phyloP scores from a whole-genome alignment of 1,139 yeast genomes.

The Zygosaccharomyces sapae region DNA sequence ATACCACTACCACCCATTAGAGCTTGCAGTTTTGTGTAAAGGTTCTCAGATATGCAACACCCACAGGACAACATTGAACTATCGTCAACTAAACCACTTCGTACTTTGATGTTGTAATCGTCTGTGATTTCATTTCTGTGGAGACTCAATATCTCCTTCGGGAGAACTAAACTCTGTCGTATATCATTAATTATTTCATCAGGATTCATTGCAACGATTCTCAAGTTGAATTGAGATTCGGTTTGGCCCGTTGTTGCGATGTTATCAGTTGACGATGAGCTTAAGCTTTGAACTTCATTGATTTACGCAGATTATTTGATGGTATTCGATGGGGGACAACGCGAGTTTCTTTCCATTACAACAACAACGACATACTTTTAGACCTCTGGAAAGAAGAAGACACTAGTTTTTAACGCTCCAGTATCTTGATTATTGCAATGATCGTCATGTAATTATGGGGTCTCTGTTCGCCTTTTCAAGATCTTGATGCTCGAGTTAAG shows the following conservation, averaged over 20 bases:
- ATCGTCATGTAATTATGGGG: too few relatives aligned
- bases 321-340: too few relatives aligned
- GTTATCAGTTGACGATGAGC: neutral
- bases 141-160: slow-evolving; percentile 21
- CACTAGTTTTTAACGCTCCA: too few relatives aligned
- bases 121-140: slow-evolving; percentile 11
- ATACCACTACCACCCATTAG: slow-evolving; percentile 9
- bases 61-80: slow-evolving; percentile 64
- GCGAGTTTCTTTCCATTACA: too few relatives aligned
- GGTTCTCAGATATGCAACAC: slow-evolving; percentile 58
- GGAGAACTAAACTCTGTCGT: slow-evolving; percentile 28
- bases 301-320: neutral
- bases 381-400: too few relatives aligned
- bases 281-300: neutral
- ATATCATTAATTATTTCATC: slow-evolving; percentile 20
- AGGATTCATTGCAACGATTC: slow-evolving; percentile 5
- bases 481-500: too few relatives aligned
- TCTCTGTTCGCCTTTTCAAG: too few relatives aligned
- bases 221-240: neutral
- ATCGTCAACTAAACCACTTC: slow-evolving; percentile 39
- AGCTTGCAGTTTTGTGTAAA: slow-evolving; percentile 17
- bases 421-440: too few relatives aligned
- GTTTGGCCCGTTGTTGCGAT: neutral
- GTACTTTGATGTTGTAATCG: slow-evolving; percentile 19
- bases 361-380: too few relatives aligned